Evolutionary conservation across 352 stramenopile genomes (phyloP).

Genomic region (Pythium myriotylum): DNA sequence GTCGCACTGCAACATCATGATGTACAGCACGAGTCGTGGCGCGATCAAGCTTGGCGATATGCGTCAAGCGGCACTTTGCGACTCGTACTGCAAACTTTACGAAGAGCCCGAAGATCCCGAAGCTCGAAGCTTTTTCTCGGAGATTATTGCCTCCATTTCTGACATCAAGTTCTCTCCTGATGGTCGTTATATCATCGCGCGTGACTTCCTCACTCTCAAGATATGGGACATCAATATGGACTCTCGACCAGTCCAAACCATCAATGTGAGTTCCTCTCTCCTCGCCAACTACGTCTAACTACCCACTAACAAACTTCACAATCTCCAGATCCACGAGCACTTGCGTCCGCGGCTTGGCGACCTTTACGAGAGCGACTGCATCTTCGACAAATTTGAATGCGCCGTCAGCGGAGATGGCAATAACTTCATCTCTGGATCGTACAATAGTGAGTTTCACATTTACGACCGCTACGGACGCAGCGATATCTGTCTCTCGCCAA

Average conservation of each 20-base stretch:
- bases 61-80: conserved; percentile 88
- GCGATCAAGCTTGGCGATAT: conserved; percentile 94
- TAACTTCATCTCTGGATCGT: conserved; percentile 94
- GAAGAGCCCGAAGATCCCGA: conserved; percentile 83
- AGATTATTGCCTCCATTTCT: conserved; percentile 96
- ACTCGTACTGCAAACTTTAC: conserved; percentile 85
- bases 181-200: conserved; percentile 93
- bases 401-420: conserved; percentile 90
- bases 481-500: conserved; percentile 73
- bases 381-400: conserved; percentile 98
- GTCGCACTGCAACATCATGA: conserved; percentile 93
- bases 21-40: conserved; percentile 94
- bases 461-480: conserved; percentile 84
- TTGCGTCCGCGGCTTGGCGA: conserved; percentile 87
- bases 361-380: conserved; percentile 96
- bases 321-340: conserved; percentile 94
- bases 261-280: conserved; percentile 70
- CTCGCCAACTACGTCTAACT: neutral
- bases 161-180: conserved; percentile 94
- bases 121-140: conserved; percentile 92
- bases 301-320: too few relatives aligned
- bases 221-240: conserved; percentile 97
- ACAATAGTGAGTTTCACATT: conserved; percentile 95
- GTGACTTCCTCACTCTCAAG: conserved; percentile 96
- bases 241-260: conserved; percentile 89